Percentiles rank a stretch among this genome's conserved stretches.
Evolutionary conservation across 441 rosid genomes (phyloP).

Genomic region (Geranium incanum): DNA sequence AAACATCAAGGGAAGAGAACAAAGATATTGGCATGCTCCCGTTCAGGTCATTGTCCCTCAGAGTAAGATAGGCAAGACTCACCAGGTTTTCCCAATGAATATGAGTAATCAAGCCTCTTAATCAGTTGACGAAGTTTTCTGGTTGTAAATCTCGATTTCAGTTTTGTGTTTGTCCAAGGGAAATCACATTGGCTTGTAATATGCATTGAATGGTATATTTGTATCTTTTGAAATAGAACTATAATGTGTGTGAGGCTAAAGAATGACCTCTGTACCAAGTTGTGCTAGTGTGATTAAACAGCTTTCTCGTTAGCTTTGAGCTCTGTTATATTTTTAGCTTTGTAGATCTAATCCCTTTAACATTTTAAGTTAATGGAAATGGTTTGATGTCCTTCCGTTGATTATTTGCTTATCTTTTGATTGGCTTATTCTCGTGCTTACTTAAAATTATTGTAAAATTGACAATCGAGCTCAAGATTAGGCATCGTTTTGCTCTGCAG

Average conservation of each 20-base stretch:
- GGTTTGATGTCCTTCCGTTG: too few species aligned
- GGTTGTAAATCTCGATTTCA: not conserved
- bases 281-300: not conserved
- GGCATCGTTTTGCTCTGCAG: slow-evolving; percentile 30
- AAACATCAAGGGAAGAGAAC: not conserved
- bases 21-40: not conserved
- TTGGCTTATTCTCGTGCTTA: not conserved
- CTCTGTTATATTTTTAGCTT: not conserved
- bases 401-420: not conserved
- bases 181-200: not conserved
- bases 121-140: not conserved
- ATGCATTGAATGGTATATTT: not conserved
- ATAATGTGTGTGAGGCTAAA: not conserved
- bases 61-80: too few species aligned
- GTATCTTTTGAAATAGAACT: not conserved
- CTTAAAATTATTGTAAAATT: not conserved
- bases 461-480: not conserved
- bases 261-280: not conserved
- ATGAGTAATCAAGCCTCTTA: too few species aligned
- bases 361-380: too few species aligned
- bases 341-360: too few species aligned
- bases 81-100: too few species aligned
- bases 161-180: not conserved
- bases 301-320: not conserved
- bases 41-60: too few species aligned